These are phyloP conservation scores for Inosperma sp. DNA, from an alignment of 768 basidiomycete species.

Conservation along the genomic window DNA sequence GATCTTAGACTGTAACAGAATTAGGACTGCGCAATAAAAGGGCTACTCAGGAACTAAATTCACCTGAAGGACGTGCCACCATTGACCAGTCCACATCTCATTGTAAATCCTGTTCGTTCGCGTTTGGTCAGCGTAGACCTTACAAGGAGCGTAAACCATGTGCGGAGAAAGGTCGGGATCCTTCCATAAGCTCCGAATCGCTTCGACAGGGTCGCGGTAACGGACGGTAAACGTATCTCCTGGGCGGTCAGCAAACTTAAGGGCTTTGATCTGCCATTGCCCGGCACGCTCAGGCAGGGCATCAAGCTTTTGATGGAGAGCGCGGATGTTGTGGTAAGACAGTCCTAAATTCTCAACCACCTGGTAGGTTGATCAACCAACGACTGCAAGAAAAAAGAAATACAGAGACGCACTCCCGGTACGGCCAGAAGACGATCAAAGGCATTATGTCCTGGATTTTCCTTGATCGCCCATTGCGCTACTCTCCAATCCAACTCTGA, in stretches of 20 bases:
- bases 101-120: not conserved
- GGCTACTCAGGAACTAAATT: too few relatives aligned
- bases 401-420: slow-evolving; percentile 22
- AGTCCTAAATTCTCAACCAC: slow-evolving; percentile 20
- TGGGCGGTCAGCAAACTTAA: not conserved
- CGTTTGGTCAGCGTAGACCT: not conserved
- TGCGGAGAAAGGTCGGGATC: slow-evolving; percentile 2
- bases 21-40: not conserved
- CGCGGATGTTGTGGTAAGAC: slow-evolving; percentile 17
- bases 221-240: not conserved
- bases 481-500: slow-evolving; percentile 26
- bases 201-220: not conserved
- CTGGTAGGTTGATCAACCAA: too few relatives aligned
- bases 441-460: slow-evolving; percentile 23
- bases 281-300: not conserved
- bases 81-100: slow-evolving; percentile 8
- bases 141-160: not conserved
- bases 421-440: slow-evolving; percentile 23
- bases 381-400: too few relatives aligned
- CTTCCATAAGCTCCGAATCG: slow-evolving; percentile 2
- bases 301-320: slow-evolving; percentile 19
- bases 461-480: slow-evolving; percentile 26
- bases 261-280: not conserved
- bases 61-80: slow-evolving; percentile 8
- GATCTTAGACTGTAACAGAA: not conserved